phyloP scores from a whole-genome alignment of 2,329 filamentous ascomycete species.

The Hypoxylon sp. region DNA sequence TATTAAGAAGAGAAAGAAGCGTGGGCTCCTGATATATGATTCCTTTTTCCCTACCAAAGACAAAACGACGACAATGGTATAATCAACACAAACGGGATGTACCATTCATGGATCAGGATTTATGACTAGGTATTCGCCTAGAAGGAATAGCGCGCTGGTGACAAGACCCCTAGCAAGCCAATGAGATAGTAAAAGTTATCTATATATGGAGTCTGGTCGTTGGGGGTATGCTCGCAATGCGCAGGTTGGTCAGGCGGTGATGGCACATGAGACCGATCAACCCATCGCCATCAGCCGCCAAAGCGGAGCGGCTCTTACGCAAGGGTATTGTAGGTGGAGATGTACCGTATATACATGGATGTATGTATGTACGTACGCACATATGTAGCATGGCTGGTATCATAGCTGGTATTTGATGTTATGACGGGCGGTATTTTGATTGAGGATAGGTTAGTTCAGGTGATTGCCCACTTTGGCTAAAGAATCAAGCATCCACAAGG shows the following conservation, averaged over 20 bases:
- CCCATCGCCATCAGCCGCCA: conserved; percentile 31
- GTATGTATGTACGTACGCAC: neutral
- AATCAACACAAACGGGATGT: conserved; percentile 14
- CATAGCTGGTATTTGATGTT: neutral
- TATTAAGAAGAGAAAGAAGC: conserved; percentile 1
- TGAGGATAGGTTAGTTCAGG: neutral
- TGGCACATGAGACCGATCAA: conserved; percentile 38
- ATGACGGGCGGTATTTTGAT: neutral
- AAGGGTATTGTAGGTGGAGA: conserved; percentile 20
- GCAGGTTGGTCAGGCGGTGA: conserved; percentile 40
- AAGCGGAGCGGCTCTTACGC: conserved; percentile 28
- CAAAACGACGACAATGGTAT: conserved; percentile 8
- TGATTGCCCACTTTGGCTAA: neutral
- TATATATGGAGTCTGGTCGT: conserved; percentile 30
- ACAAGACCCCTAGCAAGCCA: conserved; percentile 25
- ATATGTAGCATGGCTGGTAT: neutral
- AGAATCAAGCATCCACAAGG: neutral
- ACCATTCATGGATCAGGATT: conserved; percentile 24
- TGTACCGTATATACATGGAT: conserved; percentile 1
- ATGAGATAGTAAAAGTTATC: conserved; percentile 28
- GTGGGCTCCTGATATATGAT: conserved; percentile 10
- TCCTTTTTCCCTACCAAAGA: conserved; percentile 2
- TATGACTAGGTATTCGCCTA: conserved; percentile 20
- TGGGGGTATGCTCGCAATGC: conserved; percentile 24
- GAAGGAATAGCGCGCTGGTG: conserved; percentile 33